Base-by-base conservation (phyloP, 2,329 filamentous ascomycete genomes). In the Nectriaceae sp. region DNA sequence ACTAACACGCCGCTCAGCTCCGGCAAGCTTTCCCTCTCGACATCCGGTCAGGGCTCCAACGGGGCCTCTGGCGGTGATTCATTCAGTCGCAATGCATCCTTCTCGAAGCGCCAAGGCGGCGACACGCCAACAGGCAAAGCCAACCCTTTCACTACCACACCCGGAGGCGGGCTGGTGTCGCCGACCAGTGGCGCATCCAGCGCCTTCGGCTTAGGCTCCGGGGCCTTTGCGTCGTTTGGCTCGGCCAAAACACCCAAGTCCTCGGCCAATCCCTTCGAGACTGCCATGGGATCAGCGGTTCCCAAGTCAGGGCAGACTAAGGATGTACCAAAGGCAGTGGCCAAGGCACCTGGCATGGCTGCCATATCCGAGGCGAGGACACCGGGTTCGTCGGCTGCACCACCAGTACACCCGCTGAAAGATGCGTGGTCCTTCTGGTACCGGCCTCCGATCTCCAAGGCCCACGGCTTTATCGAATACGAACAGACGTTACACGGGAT, bases 391-490 rank as follows among this genome's bases (percentile, higher is more conserved):
- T 70, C 71, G 44, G 68, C 70, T 45, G 70, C 74, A 48, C 61
- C 72, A 48, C 74, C 77, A 61, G 62, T 67, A 52, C 71, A 73
- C 55, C 79, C 82, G 51, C 78, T 97, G 62, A 91, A 89, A 72
- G 86, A 90, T 70, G 87, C 85, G 55, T 99, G 94, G 94, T 87
- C 96, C 26, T 90, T 97, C 69, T 97, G 94, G 91, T 99, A 95
- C 73, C 84, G 94, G 50, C 94, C 94, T 33, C 94, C 94, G 42
- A 96, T 95, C 62, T 92, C 90, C 58, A 99, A 99, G 75, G 94
- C 93, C 57, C 93, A 94, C 65, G 83, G 83, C 35, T 86, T 79
- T 64, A 82, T 87, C 62, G 93, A 97, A 71, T 99, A 99, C 70
- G 94, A 99, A 70, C 96, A 97, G 73, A 97, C 93, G 5, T 85